phyloP scores from a whole-genome alignment of 2,329 filamentous ascomycete species.

The Colletotrichum euphorbiae region DNA sequence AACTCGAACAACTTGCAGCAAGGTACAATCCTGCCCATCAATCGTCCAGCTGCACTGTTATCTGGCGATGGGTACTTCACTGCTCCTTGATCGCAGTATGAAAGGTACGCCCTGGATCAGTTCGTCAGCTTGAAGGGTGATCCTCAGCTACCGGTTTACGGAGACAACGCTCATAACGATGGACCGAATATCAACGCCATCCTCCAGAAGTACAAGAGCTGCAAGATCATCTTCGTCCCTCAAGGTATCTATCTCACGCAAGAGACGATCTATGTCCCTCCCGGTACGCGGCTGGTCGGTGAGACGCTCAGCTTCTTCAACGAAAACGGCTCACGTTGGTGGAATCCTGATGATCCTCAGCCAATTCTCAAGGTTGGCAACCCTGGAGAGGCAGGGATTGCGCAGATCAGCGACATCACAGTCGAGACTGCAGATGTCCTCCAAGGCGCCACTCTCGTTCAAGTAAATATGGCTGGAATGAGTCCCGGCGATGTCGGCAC shows the following conservation, averaged over 20 bases:
- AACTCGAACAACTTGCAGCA: slow-evolving; percentile 45
- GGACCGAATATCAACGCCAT: slow-evolving; percentile 48
- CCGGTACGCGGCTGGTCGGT: slow-evolving; percentile 63
- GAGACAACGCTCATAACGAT: slow-evolving; percentile 54
- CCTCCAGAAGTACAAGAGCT: slow-evolving; percentile 46
- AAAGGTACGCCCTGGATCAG: slow-evolving; percentile 52
- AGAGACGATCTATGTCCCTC: slow-evolving; percentile 31
- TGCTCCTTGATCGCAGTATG: slow-evolving; percentile 54
- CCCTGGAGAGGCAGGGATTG: slow-evolving; percentile 59
- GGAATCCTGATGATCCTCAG: slow-evolving; percentile 54
- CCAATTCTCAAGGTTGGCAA: slow-evolving; percentile 64
- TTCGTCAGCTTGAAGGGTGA: slow-evolving; percentile 61
- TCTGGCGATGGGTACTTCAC: slow-evolving; percentile 48
- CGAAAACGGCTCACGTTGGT: slow-evolving; percentile 58
- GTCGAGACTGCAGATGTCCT: slow-evolving; percentile 62
- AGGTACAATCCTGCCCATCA: slow-evolving; percentile 47
- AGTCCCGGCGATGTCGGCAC: slow-evolving; percentile 62
- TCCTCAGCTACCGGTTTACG: slow-evolving; percentile 51
- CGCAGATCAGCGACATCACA: slow-evolving; percentile 64
- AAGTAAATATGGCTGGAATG: slow-evolving; percentile 62
- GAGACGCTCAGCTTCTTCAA: slow-evolving; percentile 65
- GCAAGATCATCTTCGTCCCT: slow-evolving; percentile 57
- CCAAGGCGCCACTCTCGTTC: slow-evolving; percentile 53
- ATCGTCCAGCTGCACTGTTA: slow-evolving; percentile 47
- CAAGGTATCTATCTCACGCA: slow-evolving; percentile 41